Evolutionary conservation across 2,329 filamentous ascomycete species (phyloP), one percentile per base, ranked within the genome.

Genomic region (Madurella fahalii): DNA sequence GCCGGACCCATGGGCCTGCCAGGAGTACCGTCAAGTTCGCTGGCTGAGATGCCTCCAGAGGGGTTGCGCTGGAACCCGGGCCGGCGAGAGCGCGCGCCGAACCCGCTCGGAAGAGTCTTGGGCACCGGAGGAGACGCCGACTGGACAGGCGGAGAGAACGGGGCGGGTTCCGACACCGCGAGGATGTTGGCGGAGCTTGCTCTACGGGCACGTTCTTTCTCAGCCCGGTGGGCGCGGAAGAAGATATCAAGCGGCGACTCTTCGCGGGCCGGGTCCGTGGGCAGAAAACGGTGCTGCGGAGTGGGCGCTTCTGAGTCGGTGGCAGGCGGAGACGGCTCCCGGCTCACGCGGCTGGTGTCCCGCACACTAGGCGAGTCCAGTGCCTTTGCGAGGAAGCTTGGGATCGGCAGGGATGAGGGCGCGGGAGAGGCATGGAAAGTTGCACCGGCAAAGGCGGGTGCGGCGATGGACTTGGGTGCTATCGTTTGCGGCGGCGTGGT

Each of bases 371-470:
- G 82, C 3, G 85, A 85, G 54, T 87, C 85, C 12, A 89, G 78
- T 0, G 89, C 85, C 65, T 87, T 92, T 30, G 87, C 86, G 34
- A 77, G 82, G 69, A 96, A 96, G 66, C 87, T 95, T 11, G 94
- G 94, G 55, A 96, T 87, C 0, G 94, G 94, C 32, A 99, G 77
- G 20, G 90, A 85, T 9, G 91, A 95, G 0, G 94, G 88, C 1
- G 92, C 93, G 17, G 94, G 94, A 9, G 94, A 97, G 40, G 91
- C 89, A 71, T 96, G 92, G 70, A 97, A 99, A 5, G 91, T 95
- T 34, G 93, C 88, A 13, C 93, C 94, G 40, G 94, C 94, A 72
- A 96, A 99, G 44, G 87, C 85, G 56, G 83, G 77, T 47, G 72
- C 72, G 31, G 71, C 71, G 47, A 71, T 70, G 44, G 78, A 71